Conservation (phyloP, 352 stramenopile species). For the Globisporangium carolinianum region DNA sequence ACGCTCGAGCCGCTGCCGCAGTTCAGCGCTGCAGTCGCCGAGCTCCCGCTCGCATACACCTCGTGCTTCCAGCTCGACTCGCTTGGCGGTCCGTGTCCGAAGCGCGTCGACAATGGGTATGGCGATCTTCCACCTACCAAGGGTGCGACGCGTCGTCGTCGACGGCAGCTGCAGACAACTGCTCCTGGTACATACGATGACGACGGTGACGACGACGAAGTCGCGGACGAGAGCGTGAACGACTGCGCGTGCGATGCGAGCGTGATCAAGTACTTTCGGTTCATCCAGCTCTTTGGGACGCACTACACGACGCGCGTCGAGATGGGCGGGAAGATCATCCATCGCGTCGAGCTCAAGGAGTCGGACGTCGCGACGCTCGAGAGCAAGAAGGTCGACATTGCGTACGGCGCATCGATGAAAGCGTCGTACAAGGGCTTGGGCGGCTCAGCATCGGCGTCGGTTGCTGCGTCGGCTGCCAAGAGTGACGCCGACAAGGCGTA, state of each 20-base stretch:
- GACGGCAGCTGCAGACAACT: too few relatives aligned
- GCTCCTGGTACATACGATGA: too few relatives aligned
- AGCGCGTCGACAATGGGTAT: too few relatives aligned
- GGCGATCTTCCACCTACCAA: not conserved
- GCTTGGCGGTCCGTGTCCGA: conserved; percentile 4
- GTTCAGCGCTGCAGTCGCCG: conserved; percentile 1
- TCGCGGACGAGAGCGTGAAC: conserved; percentile 14
- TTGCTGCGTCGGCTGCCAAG: too few relatives aligned
- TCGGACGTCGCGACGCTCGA: conserved; percentile 15
- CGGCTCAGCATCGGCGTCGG: too few relatives aligned
- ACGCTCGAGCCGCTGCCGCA: conserved; percentile 9
- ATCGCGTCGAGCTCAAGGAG: too few relatives aligned
- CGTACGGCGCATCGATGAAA: too few relatives aligned
- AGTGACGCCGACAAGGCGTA: too few relatives aligned
- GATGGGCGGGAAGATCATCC: too few relatives aligned
- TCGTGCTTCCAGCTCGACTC: conserved; percentile 13
- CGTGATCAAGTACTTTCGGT: conserved; percentile 19
- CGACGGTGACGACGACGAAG: too few relatives aligned
- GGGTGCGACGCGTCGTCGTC: conserved; percentile 22
- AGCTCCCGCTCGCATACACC: conserved; percentile 6
- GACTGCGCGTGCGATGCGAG: conserved; percentile 21
- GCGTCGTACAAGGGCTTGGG: too few relatives aligned
- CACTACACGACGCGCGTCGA: too few relatives aligned
- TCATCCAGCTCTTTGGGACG: conserved; percentile 17
- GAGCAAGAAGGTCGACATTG: conserved; percentile 17